Percentiles rank a stretch among this genome's conserved stretches.
These are phyloP conservation scores for Thelephora ganbajun DNA, from an alignment of 768 basidiomycete genomes.

Conservation along the genomic window DNA sequence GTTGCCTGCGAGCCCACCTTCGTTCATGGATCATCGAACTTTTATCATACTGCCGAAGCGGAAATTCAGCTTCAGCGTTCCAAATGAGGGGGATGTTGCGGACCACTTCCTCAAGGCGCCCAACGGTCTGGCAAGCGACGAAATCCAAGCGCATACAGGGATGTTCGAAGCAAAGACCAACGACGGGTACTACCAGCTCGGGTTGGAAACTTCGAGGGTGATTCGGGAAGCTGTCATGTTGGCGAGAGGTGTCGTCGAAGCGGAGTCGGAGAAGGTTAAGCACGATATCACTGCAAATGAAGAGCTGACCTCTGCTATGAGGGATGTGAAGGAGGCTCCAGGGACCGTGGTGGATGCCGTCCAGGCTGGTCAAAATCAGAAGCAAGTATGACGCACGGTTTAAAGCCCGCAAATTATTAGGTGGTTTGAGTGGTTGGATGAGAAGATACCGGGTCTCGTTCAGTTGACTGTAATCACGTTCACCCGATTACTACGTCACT, in stretches of 20 bases:
- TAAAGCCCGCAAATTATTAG: no score
- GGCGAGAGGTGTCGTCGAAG: slow-evolving; percentile 12
- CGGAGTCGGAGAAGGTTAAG: background rate
- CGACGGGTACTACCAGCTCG: slow-evolving; percentile 84
- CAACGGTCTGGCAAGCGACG: slow-evolving; percentile 60
- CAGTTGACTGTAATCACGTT: no score
- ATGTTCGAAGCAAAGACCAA: slow-evolving; percentile 79
- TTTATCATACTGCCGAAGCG: slow-evolving; percentile 63
- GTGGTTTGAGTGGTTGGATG: no score
- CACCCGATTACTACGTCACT: no score
- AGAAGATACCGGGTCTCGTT: no score
- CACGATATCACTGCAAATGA: background rate
- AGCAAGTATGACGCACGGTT: no score
- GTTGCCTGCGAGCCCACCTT: slow-evolving; percentile 56
- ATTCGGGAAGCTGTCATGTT: slow-evolving; percentile 42
- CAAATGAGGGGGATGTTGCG: slow-evolving; percentile 13
- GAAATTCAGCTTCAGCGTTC: background rate
- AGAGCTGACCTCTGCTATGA: background rate
- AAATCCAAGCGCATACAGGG: slow-evolving; percentile 73
- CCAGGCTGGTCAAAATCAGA: background rate
- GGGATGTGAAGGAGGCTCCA: background rate
- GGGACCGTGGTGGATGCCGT: background rate
- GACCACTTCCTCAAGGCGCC: slow-evolving; percentile 46
- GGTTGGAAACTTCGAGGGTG: slow-evolving; percentile 46
- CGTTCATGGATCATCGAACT: slow-evolving; percentile 42